Percentiles rank a stretch among this genome's conserved stretches.
Conservation (phyloP, 2,329 filamentous ascomycete genomes). For the Colletotrichum tropicale region DNA sequence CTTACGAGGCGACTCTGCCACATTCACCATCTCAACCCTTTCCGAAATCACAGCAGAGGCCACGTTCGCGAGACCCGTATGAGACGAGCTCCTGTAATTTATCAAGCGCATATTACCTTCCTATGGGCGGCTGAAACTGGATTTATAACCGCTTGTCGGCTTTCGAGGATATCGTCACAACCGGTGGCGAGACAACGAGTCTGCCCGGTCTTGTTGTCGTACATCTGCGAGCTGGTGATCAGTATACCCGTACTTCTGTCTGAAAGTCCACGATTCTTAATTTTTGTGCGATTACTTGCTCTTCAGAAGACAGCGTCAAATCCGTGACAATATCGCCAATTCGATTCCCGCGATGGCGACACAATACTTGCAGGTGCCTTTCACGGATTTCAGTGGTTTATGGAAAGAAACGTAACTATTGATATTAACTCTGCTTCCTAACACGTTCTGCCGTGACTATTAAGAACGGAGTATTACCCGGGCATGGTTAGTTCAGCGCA, state of each 20-base stretch:
- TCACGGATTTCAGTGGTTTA: neutral
- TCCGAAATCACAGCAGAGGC: fast-evolving
- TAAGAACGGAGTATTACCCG: neutral
- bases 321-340: fast-evolving
- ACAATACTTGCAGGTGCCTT: neutral
- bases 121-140: neutral
- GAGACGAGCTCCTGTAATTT: fast-evolving
- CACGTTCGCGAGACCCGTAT: neutral
- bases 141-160: neutral
- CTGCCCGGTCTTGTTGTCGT: neutral
- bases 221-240: neutral
- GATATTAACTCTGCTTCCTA: neutral
- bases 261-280: neutral
- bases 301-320: fast-evolving
- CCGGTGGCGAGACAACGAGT: neutral
- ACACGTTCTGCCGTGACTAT: neutral
- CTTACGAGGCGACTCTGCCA: neutral
- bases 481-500: neutral
- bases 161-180: neutral
- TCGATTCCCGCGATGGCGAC: fast-evolving
- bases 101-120: fast-evolving
- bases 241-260: neutral
- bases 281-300: neutral
- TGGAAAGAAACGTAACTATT: fast-evolving
- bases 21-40: fast-evolving